These are phyloP conservation scores for Diutina scorzettiae DNA, from an alignment of 1,139 yeast species.

Conservation along the genomic window DNA sequence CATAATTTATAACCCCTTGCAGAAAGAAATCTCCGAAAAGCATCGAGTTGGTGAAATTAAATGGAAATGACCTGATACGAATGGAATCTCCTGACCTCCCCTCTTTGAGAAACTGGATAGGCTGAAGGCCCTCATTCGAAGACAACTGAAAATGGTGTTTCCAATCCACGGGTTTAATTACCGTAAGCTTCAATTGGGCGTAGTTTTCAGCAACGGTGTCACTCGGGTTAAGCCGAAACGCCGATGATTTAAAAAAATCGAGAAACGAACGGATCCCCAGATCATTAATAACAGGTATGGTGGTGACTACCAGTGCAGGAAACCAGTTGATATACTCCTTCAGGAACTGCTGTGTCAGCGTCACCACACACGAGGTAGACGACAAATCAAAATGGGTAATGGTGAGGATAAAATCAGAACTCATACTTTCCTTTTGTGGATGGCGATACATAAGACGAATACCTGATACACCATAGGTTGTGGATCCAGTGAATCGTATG, in stretches of 20 bases:
- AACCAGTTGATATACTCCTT: not conserved
- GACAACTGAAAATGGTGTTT: not conserved
- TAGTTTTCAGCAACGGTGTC: not conserved
- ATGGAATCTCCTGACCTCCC: not conserved
- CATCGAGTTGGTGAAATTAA: slow-evolving; percentile 1
- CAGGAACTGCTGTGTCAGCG: not conserved
- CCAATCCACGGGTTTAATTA: not conserved
- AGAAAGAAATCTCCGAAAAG: not conserved
- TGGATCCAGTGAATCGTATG: not conserved
- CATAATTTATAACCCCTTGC: not conserved
- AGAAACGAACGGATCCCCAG: not conserved
- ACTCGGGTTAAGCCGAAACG: not conserved
- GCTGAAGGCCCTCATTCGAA: too few relatives aligned
- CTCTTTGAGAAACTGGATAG: not conserved
- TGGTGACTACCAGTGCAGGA: not conserved
- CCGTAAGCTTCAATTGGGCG: not conserved
- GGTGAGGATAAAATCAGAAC: not conserved
- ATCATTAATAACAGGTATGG: not conserved
- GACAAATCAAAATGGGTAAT: not conserved
- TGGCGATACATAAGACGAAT: not conserved
- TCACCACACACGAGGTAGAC: not conserved
- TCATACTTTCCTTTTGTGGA: not conserved
- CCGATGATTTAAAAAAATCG: not conserved
- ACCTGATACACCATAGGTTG: not conserved
- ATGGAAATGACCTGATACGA: not conserved